phyloP scores from a whole-genome alignment of 2,329 filamentous ascomycete species.

The Periconia sp. region DNA sequence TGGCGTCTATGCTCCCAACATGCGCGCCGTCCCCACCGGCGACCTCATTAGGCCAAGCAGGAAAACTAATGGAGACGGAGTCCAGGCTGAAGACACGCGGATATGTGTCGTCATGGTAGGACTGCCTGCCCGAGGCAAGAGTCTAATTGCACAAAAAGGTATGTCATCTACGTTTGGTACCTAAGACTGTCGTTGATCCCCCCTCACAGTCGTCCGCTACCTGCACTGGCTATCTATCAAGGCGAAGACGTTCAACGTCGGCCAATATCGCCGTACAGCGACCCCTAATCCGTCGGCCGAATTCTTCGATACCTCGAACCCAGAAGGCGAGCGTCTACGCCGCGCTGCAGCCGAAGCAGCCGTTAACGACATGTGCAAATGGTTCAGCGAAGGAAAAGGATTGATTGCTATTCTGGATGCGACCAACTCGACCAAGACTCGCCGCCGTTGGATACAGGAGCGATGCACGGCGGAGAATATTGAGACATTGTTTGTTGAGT shows the following conservation, averaged over 20 bases:
- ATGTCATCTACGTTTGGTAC: slow-evolving; percentile 26
- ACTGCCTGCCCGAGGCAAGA: slow-evolving; percentile 92
- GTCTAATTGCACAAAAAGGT: slow-evolving; percentile 97
- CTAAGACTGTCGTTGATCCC: slow-evolving; percentile 11
- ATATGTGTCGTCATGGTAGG: slow-evolving; percentile 99
- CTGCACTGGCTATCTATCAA: slow-evolving; percentile 95
- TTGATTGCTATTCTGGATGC: slow-evolving; percentile 93
- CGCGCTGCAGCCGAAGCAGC: slow-evolving; percentile 88
- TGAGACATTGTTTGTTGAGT: slow-evolving; percentile 94
- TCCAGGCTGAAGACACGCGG: slow-evolving; percentile 91
- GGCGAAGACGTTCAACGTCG: slow-evolving; percentile 95
- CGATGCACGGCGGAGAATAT: slow-evolving; percentile 73
- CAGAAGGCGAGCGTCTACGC: slow-evolving; percentile 86
- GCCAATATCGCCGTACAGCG: slow-evolving; percentile 86
- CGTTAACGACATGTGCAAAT: slow-evolving; percentile 88
- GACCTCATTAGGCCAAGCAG: slow-evolving; percentile 48
- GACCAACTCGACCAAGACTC: slow-evolving; percentile 90
- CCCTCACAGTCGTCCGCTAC: slow-evolving; percentile 63
- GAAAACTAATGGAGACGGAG: slow-evolving; percentile 64
- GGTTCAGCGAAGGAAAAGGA: slow-evolving; percentile 78
- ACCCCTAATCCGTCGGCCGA: slow-evolving; percentile 89
- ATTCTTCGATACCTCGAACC: slow-evolving; percentile 92
- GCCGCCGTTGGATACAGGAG: slow-evolving; percentile 89
- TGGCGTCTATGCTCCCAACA: slow-evolving; percentile 42
- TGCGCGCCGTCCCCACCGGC: slow-evolving; percentile 45